Percentiles rank a stretch among this genome's conserved stretches.
Conservation (phyloP, 2,329 filamentous ascomycete genomes). For the Paraphoma sp. region DNA sequence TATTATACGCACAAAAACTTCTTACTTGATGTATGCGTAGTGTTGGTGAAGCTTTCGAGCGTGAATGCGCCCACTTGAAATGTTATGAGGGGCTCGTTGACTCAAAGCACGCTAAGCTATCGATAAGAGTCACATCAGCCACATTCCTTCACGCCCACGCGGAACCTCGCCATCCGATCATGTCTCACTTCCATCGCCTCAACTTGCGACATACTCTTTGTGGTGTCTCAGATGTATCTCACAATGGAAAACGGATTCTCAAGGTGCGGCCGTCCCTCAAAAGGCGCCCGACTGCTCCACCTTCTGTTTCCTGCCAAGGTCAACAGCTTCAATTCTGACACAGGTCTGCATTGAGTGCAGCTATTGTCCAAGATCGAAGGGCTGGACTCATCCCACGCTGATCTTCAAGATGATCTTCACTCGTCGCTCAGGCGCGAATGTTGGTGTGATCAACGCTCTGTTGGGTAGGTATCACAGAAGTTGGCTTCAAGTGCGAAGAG, state of each 20-base stretch:
- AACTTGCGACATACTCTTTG: not conserved
- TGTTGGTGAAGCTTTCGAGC: not conserved
- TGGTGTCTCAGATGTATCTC: not conserved
- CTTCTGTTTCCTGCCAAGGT: too few relatives aligned
- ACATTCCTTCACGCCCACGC: conserved; percentile 9
- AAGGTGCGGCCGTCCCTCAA: too few relatives aligned
- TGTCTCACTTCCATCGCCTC: not conserved
- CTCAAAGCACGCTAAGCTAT: conserved; percentile 14
- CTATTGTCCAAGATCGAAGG: too few relatives aligned
- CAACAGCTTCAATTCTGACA: too few relatives aligned
- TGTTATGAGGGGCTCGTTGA: conserved; percentile 28
- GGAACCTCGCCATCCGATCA: not conserved
- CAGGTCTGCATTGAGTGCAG: too few relatives aligned
- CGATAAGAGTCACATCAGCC: conserved; percentile 19
- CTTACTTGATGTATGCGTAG: too few relatives aligned
- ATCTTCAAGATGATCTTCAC: not conserved
- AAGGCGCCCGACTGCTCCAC: too few relatives aligned
- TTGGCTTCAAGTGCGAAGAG: not conserved
- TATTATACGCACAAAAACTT: too few relatives aligned
- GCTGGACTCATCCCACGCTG: too few relatives aligned
- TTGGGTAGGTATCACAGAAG: not conserved
- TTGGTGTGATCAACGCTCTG: not conserved
- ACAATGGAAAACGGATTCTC: too few relatives aligned
- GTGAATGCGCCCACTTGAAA: not conserved
- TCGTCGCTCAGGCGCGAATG: not conserved